Evolutionary conservation across 768 basidiomycete species (phyloP), one percentile per base, ranked within the genome.

Genomic region (Mycena indigotica): DNA sequence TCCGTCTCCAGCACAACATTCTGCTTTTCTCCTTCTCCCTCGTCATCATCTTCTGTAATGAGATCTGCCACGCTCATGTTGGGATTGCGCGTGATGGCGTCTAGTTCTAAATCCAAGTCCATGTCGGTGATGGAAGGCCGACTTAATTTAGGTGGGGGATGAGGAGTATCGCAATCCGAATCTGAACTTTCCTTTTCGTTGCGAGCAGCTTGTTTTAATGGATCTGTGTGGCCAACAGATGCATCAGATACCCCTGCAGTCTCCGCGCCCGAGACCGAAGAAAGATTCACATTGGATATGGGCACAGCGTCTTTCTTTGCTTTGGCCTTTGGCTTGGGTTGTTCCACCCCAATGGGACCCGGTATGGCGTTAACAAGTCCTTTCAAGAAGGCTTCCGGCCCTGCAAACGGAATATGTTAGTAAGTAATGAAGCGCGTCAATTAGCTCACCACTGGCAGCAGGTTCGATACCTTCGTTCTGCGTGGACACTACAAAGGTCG

Each of bases 1-100:
- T 48, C 46, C 46, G 5, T 5, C 53, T 63, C 62, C 1, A 63
- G 55, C 26, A 63, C 52, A 3, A 60, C 55, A 44, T 45, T 63
- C n/a, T n/a, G n/a, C 41, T 63, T 52, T 6, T 46, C 29, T 16
- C 23, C 8, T 4, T 59, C 58, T 1, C 52, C 38, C 21, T 52
- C 41, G 5, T 63, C 61, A 25, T 52, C 58, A 6, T 60, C 61
- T 4, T 54, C 60, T 24, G 40, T 44, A 23, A 61, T 28, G 21
- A 64, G 39, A 40, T 65, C 70, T 23, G 70, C 70, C 1, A 76
- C 55, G 23, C 75, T 61, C n/a, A 70, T 61, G 28, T 63, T 65
- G 30, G 82, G 80, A 2, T 79, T 79, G 26, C 72, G 75, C 13
- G 83, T 63, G 48, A 81, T 61, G 8, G 73, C 72, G 6, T 81